Evolutionary conservation across 805 yeast species (phyloP).

Genomic region (Isabelozyma rhagii): DNA sequence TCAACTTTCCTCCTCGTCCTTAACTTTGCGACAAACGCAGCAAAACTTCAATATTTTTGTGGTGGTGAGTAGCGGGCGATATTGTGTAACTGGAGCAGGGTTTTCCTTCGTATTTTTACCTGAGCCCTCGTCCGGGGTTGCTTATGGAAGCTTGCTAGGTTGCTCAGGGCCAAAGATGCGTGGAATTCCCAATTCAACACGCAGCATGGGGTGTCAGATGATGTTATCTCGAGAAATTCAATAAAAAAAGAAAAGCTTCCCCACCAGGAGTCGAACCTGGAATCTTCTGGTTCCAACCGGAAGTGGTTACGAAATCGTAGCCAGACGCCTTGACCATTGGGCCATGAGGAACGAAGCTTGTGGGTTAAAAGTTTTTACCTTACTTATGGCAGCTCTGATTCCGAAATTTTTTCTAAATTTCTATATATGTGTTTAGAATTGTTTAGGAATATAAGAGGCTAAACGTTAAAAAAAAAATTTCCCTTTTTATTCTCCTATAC

Average conservation of each 20-base stretch:
- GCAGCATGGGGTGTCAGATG: background rate
- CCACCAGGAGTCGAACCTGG: conserved; percentile 59
- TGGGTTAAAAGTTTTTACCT: background rate
- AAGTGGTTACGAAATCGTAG: conserved; percentile 41
- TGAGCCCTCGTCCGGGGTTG: background rate
- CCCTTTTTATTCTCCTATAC: too few relatives aligned
- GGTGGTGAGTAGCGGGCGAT: background rate
- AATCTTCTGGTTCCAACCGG: conserved; percentile 48
- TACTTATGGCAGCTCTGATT: too few relatives aligned
- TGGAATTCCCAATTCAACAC: background rate
- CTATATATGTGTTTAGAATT: too few relatives aligned
- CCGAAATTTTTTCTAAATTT: too few relatives aligned
- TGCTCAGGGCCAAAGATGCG: background rate
- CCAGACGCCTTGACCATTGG: conserved; percentile 54
- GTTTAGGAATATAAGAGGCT: too few relatives aligned
- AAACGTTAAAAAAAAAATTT: too few relatives aligned
- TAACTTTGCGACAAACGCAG: background rate
- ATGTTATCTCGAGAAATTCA: background rate
- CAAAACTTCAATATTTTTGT: background rate
- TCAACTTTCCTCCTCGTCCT: too few relatives aligned
- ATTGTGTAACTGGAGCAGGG: background rate
- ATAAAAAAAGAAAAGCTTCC: conserved; percentile 41
- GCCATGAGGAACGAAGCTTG: conserved; percentile 50
- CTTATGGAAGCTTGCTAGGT: background rate
- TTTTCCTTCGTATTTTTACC: background rate